Conservation (phyloP, 192 early-diverging fungal species). For the Podila epigama region DNA sequence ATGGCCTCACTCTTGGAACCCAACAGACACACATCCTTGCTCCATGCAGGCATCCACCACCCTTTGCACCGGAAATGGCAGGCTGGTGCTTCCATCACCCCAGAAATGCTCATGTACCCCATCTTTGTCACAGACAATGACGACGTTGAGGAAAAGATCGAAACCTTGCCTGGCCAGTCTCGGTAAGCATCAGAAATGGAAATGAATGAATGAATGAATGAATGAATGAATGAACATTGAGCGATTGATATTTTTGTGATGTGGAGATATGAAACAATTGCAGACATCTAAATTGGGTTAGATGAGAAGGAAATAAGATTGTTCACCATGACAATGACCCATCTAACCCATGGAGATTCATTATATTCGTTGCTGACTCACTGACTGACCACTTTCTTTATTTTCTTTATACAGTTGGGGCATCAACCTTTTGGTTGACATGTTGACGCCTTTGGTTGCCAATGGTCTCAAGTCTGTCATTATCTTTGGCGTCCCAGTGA, state of each 20-base stretch:
- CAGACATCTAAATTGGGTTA: too few relatives aligned
- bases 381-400: background rate
- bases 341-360: background rate
- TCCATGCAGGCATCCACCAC: conserved; percentile 91
- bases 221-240: background rate
- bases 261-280: too few relatives aligned
- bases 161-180: conserved; percentile 86
- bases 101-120: conserved; percentile 88
- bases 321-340: too few relatives aligned
- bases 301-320: too few relatives aligned
- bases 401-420: conserved; percentile 59
- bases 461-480: conserved; percentile 90
- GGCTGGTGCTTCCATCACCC: conserved; percentile 69
- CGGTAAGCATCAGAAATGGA: conserved; percentile 54
- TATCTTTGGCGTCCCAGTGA: conserved; percentile 92
- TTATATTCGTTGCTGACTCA: background rate
- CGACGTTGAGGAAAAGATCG: conserved; percentile 79
- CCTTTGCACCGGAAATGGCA: conserved; percentile 85
- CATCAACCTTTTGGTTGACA: conserved; percentile 75
- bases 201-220: background rate
- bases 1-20: conserved; percentile 30
- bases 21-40: conserved; percentile 66
- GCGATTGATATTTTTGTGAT: background rate
- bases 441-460: conserved; percentile 82
- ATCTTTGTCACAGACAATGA: conserved; percentile 90